These are phyloP conservation scores for Yarrowia phangngaensis DNA, from an alignment of 805 yeast species.

Conservation along the genomic window DNA sequence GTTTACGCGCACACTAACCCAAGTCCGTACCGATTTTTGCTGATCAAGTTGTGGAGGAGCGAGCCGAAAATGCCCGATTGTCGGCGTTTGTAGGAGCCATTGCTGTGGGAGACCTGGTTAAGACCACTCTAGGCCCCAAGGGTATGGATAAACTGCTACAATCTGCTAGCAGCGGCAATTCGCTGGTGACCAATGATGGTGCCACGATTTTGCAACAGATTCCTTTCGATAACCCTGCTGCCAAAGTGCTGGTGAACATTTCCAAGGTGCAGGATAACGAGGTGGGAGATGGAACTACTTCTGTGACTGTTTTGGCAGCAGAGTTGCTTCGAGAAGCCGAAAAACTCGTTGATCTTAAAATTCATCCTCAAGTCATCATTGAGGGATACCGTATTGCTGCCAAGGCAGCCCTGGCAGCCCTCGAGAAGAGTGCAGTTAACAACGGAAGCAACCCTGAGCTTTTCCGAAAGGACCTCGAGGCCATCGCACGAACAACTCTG, in stretches of 20 bases:
- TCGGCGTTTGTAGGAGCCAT: constrained; percentile 98
- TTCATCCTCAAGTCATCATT: constrained; percentile 96
- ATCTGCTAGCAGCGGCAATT: constrained; percentile 71
- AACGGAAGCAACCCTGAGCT: constrained; percentile 53
- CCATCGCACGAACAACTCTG: constrained; percentile 88
- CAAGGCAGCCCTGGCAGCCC: constrained; percentile 75
- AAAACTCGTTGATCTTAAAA: constrained; percentile 81
- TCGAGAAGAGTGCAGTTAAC: constrained; percentile 73
- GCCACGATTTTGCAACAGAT: constrained; percentile 93
- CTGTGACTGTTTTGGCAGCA: constrained; percentile 91
- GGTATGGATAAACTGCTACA: constrained; percentile 97
- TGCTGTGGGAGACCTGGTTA: constrained; percentile 97
- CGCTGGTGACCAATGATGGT: constrained; percentile 94
- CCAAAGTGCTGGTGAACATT: constrained; percentile 88
- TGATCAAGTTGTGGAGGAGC: constrained; percentile 94
- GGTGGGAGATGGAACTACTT: constrained; percentile 98
- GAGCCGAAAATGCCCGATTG: constrained; percentile 96
- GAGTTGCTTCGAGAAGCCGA: constrained; percentile 95
- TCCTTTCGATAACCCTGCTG: constrained; percentile 97
- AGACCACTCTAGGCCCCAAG: constrained; percentile 92
- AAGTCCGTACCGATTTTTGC: constrained; percentile 92
- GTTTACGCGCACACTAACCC: not conserved
- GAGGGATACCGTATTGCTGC: constrained; percentile 92
- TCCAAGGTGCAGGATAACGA: constrained; percentile 97
- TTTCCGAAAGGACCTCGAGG: constrained; percentile 72